These are phyloP conservation scores for Hanseniaspora osmophila DNA, from an alignment of 805 yeast species.

Conservation along the genomic window DNA sequence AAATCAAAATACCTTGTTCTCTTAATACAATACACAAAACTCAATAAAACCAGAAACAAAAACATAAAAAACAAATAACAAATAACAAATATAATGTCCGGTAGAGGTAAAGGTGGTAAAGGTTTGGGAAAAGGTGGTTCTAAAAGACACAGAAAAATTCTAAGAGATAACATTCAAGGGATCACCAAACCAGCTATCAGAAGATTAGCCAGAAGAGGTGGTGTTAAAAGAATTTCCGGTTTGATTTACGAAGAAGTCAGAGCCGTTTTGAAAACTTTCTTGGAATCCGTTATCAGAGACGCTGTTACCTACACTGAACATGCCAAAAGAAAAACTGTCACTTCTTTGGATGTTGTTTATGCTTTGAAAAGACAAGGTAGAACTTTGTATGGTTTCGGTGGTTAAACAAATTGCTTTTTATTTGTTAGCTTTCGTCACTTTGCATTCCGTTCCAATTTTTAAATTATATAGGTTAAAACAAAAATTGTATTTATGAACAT, in stretches of 20 bases:
- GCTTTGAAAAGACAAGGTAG: conserved; percentile 99
- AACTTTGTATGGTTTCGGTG: conserved; percentile 99
- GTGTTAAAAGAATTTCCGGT: conserved; percentile 99
- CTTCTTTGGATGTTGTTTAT: conserved; percentile 94
- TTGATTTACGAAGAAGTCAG: conserved; percentile 97
- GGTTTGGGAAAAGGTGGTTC: conserved; percentile 99
- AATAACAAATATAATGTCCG: conserved; percentile 48
- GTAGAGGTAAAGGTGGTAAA: conserved; percentile 99
- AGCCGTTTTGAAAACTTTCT: conserved; percentile 86
- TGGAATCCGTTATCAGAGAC: conserved; percentile 93
- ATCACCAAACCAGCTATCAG: conserved; percentile 98
- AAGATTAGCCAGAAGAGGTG: conserved; percentile 99
- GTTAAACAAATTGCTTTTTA: no score
- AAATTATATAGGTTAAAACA: no score
- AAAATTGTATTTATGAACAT: no score
- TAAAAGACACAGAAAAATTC: conserved; percentile 97
- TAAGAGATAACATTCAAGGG: conserved; percentile 98
- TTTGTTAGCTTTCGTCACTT: no score
- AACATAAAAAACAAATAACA: conserved; percentile 5
- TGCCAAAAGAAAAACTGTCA: conserved; percentile 99
- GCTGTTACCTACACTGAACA: conserved; percentile 98
- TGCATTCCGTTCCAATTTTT: no score
- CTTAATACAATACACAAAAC: no score
- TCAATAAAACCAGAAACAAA: no score
- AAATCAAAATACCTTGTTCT: no score